A percentile compares a stretch with the other conserved stretches of the same genome.
Conservation (phyloP, 257 asterid species). For the Ophiorrhiza pumila region DNA sequence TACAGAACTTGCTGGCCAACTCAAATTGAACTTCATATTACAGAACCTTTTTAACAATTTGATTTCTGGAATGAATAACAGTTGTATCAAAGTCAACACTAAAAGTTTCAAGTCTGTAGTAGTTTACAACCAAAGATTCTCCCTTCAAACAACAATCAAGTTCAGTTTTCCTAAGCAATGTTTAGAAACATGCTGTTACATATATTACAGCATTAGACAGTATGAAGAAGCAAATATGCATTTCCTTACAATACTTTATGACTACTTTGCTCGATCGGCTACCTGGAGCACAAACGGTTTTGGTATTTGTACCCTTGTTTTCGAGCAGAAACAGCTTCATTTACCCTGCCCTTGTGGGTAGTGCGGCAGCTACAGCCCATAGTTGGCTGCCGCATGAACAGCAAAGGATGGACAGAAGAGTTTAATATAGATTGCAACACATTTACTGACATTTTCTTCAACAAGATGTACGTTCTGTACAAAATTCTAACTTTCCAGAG, state of each 20-base stretch:
- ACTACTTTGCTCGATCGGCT: neutral
- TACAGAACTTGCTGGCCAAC: too few relatives aligned
- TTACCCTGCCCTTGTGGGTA: neutral
- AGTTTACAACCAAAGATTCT: too few relatives aligned
- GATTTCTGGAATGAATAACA: neutral
- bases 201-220: neutral
- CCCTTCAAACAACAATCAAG: neutral
- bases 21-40: too few relatives aligned
- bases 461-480: neutral
- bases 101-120: neutral
- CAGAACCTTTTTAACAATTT: neutral
- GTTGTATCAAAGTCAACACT: neutral
- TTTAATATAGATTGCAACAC: neutral
- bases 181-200: neutral
- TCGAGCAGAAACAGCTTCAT: neutral
- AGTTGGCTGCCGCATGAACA: neutral
- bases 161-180: neutral
- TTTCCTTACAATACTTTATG: neutral
- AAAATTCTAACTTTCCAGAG: neutral
- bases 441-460: neutral
- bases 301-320: neutral
- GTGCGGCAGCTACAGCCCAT: too few relatives aligned
- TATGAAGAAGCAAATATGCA: neutral
- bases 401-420: neutral
- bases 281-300: neutral